phyloP scores from a whole-genome alignment of 1,139 yeast species.

The Geotrichum phurueaensis region DNA sequence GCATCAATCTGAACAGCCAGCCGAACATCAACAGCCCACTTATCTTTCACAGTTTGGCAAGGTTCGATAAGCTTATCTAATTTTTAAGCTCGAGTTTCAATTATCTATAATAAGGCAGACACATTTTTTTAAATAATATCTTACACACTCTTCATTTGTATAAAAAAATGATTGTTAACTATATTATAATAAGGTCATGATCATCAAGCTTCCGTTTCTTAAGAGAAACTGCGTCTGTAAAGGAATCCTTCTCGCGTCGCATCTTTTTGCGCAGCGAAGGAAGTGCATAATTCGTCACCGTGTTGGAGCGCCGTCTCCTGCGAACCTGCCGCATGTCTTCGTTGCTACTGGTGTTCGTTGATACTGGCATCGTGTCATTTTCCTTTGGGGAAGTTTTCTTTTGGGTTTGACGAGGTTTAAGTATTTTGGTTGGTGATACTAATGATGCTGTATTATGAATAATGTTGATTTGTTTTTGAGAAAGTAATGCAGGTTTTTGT shows the following conservation, averaged over 20 bases:
- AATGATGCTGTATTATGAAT: not conserved
- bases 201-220: not conserved
- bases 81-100: not conserved
- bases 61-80: not conserved
- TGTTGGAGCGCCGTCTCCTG: constrained; percentile 40
- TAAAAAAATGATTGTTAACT: not conserved
- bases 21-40: constrained; percentile 24
- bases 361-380: constrained; percentile 23
- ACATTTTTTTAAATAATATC: not conserved
- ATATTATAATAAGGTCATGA: not conserved
- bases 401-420: constrained; percentile 2
- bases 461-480: constrained; percentile 2
- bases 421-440: not conserved
- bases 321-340: not conserved
- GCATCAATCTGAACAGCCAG: constrained; percentile 24
- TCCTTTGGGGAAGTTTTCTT: constrained; percentile 20
- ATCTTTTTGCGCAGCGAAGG: constrained; percentile 64
- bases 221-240: not conserved
- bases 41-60: constrained; percentile 23
- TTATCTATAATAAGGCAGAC: not conserved
- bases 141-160: not conserved
- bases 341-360: not conserved
- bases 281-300: constrained; percentile 55
- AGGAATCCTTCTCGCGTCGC: constrained; percentile 54
- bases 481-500: constrained; percentile 3